Conservation (phyloP, 805 yeast genomes). For the Grigorovia transvaalensis region DNA sequence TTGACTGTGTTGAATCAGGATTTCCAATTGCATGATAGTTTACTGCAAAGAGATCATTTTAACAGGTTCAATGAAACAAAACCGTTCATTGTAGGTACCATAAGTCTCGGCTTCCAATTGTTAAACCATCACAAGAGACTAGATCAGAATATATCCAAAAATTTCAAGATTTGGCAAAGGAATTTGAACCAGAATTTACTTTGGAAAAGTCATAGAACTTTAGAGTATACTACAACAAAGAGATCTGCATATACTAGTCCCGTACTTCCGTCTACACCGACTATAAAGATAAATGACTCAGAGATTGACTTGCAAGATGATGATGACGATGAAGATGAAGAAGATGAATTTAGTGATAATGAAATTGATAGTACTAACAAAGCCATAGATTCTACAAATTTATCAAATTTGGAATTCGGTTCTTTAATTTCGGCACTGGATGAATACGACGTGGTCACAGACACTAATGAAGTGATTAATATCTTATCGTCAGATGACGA, state of each 20-base stretch:
- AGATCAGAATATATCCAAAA: background rate
- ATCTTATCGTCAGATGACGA: slow-evolving; percentile 1
- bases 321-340: background rate
- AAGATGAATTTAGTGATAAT: slow-evolving; percentile 1
- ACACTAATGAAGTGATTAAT: background rate
- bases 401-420: slow-evolving; percentile 7
- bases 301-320: background rate
- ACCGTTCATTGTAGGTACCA: slow-evolving; percentile 16
- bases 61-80: slow-evolving; percentile 6
- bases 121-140: background rate
- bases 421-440: slow-evolving; percentile 22
- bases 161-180: slow-evolving; percentile 17
- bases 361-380: slow-evolving; percentile 9
- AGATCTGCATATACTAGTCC: background rate
- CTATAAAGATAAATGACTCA: background rate
- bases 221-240: background rate
- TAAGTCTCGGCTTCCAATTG: slow-evolving; percentile 16
- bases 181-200: slow-evolving; percentile 3
- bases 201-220: slow-evolving; percentile 1
- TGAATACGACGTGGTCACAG: slow-evolving; percentile 21
- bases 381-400: background rate
- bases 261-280: background rate
- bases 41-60: slow-evolving; percentile 6
- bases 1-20: background rate
- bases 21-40: slow-evolving; percentile 14